phyloP scores from a whole-genome alignment of 805 yeast genomes.

The Grigorovia humatica region DNA sequence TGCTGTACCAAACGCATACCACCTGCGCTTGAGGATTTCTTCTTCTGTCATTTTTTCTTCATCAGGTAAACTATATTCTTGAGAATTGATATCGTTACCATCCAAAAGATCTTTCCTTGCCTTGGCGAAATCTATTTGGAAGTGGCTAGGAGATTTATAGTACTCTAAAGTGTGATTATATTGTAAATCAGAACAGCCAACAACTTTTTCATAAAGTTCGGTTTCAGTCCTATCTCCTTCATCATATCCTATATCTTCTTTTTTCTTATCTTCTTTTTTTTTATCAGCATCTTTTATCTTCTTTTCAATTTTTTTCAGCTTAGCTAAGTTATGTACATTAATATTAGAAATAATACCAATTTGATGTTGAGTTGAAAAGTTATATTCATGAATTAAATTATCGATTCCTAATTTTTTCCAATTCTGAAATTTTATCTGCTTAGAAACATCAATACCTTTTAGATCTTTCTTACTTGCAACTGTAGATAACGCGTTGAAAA shows the following conservation, averaged over 20 bases:
- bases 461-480: conserved; percentile 6
- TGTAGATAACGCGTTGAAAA: background rate
- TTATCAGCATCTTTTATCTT: background rate
- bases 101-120: conserved; percentile 4
- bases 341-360: conserved; percentile 9
- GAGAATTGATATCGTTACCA: background rate
- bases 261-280: background rate
- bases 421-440: conserved; percentile 3
- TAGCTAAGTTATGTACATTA: conserved; percentile 3
- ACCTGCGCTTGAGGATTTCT: conserved; percentile 14
- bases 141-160: background rate
- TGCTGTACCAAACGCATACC: conserved; percentile 24
- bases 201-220: conserved; percentile 1
- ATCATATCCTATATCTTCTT: background rate
- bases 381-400: background rate
- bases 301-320: background rate
- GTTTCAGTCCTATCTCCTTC: background rate
- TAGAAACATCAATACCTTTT: conserved; percentile 5
- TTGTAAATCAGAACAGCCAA: conserved; percentile 4
- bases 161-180: conserved; percentile 4
- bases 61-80: background rate
- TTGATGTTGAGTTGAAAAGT: background rate
- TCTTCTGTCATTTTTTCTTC: conserved; percentile 6
- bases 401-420: background rate
- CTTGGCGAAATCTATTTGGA: conserved; percentile 2